Conservation (phyloP, 768 basidiomycete genomes). For the Boletus bicolor region DNA sequence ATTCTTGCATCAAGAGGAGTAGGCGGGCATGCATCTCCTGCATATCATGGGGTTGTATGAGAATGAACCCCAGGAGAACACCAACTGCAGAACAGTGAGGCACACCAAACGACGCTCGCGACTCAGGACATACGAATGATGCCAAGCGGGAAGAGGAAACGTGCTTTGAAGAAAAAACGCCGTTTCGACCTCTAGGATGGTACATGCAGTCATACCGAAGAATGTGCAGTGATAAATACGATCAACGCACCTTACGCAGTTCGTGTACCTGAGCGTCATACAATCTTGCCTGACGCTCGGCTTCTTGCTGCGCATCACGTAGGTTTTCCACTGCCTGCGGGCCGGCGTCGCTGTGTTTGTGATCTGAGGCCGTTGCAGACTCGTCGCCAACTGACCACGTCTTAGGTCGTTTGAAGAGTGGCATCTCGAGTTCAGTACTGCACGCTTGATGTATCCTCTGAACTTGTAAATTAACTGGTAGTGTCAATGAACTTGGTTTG, state of each 20-base stretch:
- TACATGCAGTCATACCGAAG: neutral
- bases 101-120: neutral
- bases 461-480: neutral
- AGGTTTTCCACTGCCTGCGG: constrained; percentile 1
- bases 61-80: constrained; percentile 55
- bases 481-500: neutral
- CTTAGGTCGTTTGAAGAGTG: constrained; percentile 33
- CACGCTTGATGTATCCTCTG: neutral
- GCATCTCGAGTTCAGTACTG: constrained; percentile 23
- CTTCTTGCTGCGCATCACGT: constrained; percentile 20
- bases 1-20: constrained; percentile 62
- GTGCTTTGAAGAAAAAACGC: constrained; percentile 28
- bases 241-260: constrained; percentile 16
- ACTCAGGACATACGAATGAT: constrained; percentile 47
- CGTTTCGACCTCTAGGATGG: constrained; percentile 13
- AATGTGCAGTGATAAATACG: too few relatives aligned
- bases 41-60: constrained; percentile 65
- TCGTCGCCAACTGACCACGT: constrained; percentile 22
- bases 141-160: constrained; percentile 72
- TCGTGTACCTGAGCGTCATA: constrained; percentile 28
- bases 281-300: constrained; percentile 22
- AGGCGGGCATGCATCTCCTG: constrained; percentile 69
- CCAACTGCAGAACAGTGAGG: constrained; percentile 48
- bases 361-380: constrained; percentile 12
- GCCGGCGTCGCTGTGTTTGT: constrained; percentile 6